Evolutionary conservation across 768 basidiomycete genomes (phyloP).

Genomic region (Dendrothele bispora): DNA sequence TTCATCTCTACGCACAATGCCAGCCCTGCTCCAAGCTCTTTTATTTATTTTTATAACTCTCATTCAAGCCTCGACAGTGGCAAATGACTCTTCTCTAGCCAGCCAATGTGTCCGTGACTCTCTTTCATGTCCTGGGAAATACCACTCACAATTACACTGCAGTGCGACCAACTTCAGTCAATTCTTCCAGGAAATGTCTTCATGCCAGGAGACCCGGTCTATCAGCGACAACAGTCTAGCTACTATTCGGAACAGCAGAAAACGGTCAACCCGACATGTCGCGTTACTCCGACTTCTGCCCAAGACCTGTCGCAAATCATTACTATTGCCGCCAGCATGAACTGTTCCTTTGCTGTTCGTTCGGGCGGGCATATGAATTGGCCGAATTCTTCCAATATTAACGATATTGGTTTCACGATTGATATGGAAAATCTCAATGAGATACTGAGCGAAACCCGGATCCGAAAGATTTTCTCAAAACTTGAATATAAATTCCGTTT

Average conservation of each 20-base stretch:
- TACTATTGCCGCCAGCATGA: constrained; percentile 3
- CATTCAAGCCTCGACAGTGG: too few species aligned
- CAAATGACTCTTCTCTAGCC: too few species aligned
- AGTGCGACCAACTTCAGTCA: too few species aligned
- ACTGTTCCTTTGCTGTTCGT: constrained; percentile 12
- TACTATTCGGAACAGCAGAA: constrained; percentile 11
- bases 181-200: constrained; percentile 10
- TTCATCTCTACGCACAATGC: too few species aligned
- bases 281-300: constrained; percentile 10
- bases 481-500: too few species aligned
- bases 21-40: too few species aligned
- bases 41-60: too few species aligned
- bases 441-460: too few species aligned
- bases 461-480: too few species aligned
- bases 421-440: constrained; percentile 9
- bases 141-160: too few species aligned
- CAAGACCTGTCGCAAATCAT: constrained; percentile 12
- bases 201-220: constrained; percentile 10
- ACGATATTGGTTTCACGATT: constrained; percentile 8
- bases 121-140: too few species aligned
- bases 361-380: constrained; percentile 12
- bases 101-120: too few species aligned
- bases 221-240: constrained; percentile 10
- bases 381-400: constrained; percentile 5
- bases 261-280: constrained; percentile 6